phyloP scores from a whole-genome alignment of 176 grass and related monocot species.

The Poa pratensis region DNA sequence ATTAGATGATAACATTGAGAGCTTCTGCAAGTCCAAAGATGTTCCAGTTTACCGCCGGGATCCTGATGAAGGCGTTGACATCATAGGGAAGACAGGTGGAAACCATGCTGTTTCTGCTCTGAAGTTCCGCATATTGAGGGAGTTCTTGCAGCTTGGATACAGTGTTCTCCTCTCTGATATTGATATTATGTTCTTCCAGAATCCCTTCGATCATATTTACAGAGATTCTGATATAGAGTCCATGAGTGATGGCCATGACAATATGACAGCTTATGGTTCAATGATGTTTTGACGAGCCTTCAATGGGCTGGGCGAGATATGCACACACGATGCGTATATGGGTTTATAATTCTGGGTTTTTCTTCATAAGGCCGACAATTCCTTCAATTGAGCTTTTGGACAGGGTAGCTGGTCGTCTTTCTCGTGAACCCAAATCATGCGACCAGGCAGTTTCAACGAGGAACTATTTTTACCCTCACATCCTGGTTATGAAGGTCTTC shows the following conservation, averaged over 20 bases:
- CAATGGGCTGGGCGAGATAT: constrained; percentile 99
- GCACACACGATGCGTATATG: constrained; percentile 98
- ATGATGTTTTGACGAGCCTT: constrained; percentile 97
- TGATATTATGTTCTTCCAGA: constrained; percentile 94
- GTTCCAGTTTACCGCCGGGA: constrained; percentile 82
- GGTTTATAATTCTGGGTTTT: constrained; percentile 99
- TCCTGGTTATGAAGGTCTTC: constrained; percentile 90
- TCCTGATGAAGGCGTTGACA: constrained; percentile 81
- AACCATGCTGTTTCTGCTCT: constrained; percentile 95
- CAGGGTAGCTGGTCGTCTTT: constrained; percentile 76
- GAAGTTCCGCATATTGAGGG: constrained; percentile 87
- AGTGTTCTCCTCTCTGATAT: constrained; percentile 91
- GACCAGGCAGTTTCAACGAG: constrained; percentile 98
- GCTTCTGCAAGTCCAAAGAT: constrained; percentile 70
- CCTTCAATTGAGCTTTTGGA: constrained; percentile 93
- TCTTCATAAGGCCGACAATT: constrained; percentile 92
- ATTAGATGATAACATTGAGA: constrained; percentile 77
- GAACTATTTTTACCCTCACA: constrained; percentile 78
- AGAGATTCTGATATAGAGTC: constrained; percentile 94
- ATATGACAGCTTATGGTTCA: constrained; percentile 95
- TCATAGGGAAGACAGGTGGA: constrained; percentile 70
- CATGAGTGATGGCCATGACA: constrained; percentile 94
- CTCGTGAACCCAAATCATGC: constrained; percentile 78
- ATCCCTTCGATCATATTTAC: constrained; percentile 91
- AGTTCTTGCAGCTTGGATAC: constrained; percentile 98